Evolutionary conservation across 2,329 filamentous ascomycete genomes (phyloP).

Genomic region (Cucurbitaria berberidis): DNA sequence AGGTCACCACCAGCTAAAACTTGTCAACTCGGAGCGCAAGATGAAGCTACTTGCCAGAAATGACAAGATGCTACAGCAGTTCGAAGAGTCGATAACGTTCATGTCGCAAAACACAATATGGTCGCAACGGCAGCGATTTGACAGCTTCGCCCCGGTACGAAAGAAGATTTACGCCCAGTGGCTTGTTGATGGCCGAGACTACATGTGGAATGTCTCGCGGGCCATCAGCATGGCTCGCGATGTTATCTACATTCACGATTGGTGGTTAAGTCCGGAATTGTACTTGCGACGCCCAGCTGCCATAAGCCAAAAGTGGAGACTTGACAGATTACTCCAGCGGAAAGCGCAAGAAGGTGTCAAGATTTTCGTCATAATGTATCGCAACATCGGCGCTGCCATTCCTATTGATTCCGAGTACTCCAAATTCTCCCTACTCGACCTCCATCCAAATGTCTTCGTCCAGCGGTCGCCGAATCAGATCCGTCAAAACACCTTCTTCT

Average conservation of each 20-base stretch:
- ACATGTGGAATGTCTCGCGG: constrained; percentile 99
- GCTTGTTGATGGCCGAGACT: constrained; percentile 95
- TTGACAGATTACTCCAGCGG: constrained; percentile 89
- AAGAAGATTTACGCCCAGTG: constrained; percentile 89
- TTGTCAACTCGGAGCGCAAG: constrained; percentile 92
- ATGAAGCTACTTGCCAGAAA: constrained; percentile 90
- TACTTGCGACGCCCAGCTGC: constrained; percentile 93
- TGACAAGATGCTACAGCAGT: constrained; percentile 86
- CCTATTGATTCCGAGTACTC: constrained; percentile 99
- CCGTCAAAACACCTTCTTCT: constrained; percentile 99
- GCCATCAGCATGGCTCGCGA: constrained; percentile 97
- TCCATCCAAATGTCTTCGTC: constrained; percentile 95
- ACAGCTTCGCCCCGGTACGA: constrained; percentile 90
- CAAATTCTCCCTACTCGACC: constrained; percentile 91
- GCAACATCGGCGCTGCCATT: constrained; percentile 95
- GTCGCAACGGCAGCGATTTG: constrained; percentile 83
- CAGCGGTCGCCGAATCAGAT: constrained; percentile 97
- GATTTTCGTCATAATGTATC: constrained; percentile 95
- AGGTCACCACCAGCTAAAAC: constrained; percentile 82
- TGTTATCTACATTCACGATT: constrained; percentile 98
- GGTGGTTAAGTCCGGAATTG: constrained; percentile 96
- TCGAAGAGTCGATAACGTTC: constrained; percentile 87
- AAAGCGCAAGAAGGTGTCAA: constrained; percentile 97
- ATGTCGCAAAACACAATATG: constrained; percentile 86
- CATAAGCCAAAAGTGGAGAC: constrained; percentile 96